Evolutionary conservation across 2,329 filamentous ascomycete species (phyloP).

Genomic region (Penicillium corylophilum): DNA sequence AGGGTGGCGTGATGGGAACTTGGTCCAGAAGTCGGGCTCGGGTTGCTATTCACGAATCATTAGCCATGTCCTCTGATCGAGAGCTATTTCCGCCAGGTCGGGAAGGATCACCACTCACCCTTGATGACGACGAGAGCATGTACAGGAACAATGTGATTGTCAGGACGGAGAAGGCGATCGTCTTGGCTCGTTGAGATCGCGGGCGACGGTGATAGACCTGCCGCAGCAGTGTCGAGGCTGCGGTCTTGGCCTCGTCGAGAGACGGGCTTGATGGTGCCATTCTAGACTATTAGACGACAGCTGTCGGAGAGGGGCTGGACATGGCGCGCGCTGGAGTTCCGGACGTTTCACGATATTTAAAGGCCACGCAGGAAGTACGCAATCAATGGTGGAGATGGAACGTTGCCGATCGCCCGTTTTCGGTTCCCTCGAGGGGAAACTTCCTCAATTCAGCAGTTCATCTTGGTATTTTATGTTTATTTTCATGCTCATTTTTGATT

Average conservation of each 20-base stretch:
- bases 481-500: background rate
- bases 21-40: slow-evolving; percentile 32
- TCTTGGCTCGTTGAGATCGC: slow-evolving; percentile 26
- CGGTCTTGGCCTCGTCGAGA: slow-evolving; percentile 27
- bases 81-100: background rate
- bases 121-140: slow-evolving; percentile 19
- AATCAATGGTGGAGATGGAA: slow-evolving; percentile 16
- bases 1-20: slow-evolving; percentile 34
- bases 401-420: slow-evolving; percentile 16
- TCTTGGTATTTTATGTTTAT: too few species aligned
- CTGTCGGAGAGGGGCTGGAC: slow-evolving; percentile 1
- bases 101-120: slow-evolving; percentile 19
- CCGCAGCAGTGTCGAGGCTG: slow-evolving; percentile 22
- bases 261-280: slow-evolving; percentile 29
- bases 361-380: slow-evolving; percentile 22
- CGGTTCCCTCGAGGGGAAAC: background rate
- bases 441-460: background rate
- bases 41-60: slow-evolving; percentile 16
- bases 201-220: slow-evolving; percentile 28
- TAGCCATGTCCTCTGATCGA: background rate
- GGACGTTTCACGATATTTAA: slow-evolving; percentile 7
- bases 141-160: slow-evolving; percentile 26
- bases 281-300: slow-evolving; percentile 8
- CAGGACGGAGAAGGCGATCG: slow-evolving; percentile 21
- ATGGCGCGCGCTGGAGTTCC: slow-evolving; percentile 7